Evolutionary conservation across 495 filamentous ascomycete species (phyloP), one percentile per base, ranked within the genome.

Genomic region (Neurospora sp.): DNA sequence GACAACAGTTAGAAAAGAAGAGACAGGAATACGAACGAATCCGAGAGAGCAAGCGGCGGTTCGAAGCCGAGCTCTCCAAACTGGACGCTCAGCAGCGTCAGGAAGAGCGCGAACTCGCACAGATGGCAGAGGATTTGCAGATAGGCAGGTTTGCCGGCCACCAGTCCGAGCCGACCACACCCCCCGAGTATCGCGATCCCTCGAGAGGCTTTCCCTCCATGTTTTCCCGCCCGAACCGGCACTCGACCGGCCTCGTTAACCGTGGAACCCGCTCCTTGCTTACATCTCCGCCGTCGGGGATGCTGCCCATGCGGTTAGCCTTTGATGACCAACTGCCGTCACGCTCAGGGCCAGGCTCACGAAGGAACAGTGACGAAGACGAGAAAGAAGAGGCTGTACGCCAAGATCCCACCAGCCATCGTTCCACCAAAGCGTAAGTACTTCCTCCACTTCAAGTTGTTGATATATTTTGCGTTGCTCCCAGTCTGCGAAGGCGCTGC

Each of bases 131-230:
- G 76, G 92, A 94, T 72, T 83, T 98, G 75, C 69, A 49, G 37
- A 73, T 39, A 20, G 83, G 89, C 76, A 75, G 80, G 42, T 77
- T 78, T 41, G 82, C 87, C 74, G 93, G 93, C 42, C 91, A 93
- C 73, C 90, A 93, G 81, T 95, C 94, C 71, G 95, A 98, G 83
- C 95, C 95, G 10, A 97, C 96, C 14, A 99, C 96, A 20, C 96
- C 96, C n/a, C 96, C 96, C 23, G 96, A 98, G 80, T 93, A 94
- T 79, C 91, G 89, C 75, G 93, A 97, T 76, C 82, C 85, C 20
- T 82, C 78, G 71, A 86, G 87, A 71, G 88, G 89, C 40, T 90
- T 96, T 77, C 88, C 93, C 70, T 88, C 89, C 76, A 87, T 91
- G 62, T 90, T 93, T 74, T 90, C 92, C 44, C 89, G 93, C 23